Base-by-base conservation (phyloP, 768 basidiomycete genomes). In the Suillus fuscotomentosus region DNA sequence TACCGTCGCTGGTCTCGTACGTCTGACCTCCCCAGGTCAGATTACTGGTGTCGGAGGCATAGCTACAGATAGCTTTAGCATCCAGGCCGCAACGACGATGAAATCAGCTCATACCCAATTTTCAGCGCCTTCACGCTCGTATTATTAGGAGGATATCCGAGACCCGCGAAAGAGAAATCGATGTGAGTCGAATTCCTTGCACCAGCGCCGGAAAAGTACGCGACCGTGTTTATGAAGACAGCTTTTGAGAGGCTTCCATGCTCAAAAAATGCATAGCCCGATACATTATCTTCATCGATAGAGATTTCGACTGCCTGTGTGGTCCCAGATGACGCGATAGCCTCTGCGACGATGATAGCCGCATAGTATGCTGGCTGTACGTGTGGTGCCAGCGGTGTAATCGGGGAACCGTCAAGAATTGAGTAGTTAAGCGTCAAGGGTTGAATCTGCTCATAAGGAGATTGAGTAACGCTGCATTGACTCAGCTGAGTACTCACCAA, bases 301-400 rank as follows among this genome's bases (percentile, higher is more conserved):
- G 63, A 65, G 38, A 90, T 74, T 72, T 91, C 87, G 14, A 80
- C 70, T 24, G 81, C 75, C 48, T 74, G 74, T 1, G 81, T 75
- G 7, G 68, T 68, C 7, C 82, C 81, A n/a, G 75, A 79, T 14
- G 70, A 66, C 11, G 88, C 86, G 43, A 88, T 82, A 24, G 84
- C 82, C 73, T 87, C 86, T 9, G 82, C 84, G 45, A 82, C 81
- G 50, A 89, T 80, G 64, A 90, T 80, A 4, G 84, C 86, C 0
- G 83, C 85, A 67, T 90, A 90, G 73, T 90, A 91, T 22, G 82
- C 77, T 0, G 89, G 85, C 67, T 89, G 88, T 61, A 90, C 77
- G 64, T 89, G 88, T 2, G 89, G 83, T 31, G 81, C 75, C 15
- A 82, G 74, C 0, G 88, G 86, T 22, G 82, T 31, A 15, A 89